Percentiles rank a stretch among this genome's conserved stretches.
Evolutionary conservation across 106 monocot species (phyloP).

Genomic region (Dactylorhiza incarnata): DNA sequence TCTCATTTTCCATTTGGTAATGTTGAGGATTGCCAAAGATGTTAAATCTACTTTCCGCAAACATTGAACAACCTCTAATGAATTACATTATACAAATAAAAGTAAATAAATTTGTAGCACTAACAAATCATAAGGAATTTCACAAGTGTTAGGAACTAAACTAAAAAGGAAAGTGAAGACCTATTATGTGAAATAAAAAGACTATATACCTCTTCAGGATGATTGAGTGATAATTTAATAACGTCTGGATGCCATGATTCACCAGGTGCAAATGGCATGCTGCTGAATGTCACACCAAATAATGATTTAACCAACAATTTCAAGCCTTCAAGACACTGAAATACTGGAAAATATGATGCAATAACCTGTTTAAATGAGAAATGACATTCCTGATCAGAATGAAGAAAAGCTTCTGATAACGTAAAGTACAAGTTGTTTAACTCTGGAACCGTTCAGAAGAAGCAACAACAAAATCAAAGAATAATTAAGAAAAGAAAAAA

Average conservation of each 20-base stretch:
- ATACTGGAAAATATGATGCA: constrained; percentile 66
- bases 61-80: too few relatives aligned
- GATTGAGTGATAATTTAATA: constrained; percentile 69
- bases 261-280: constrained; percentile 44
- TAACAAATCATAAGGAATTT: neutral
- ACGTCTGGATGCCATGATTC: constrained; percentile 97
- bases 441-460: neutral
- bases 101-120: neutral
- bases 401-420: neutral
- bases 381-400: neutral
- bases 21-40: too few relatives aligned
- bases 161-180: neutral
- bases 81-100: neutral
- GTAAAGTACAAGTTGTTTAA: neutral
- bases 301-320: constrained; percentile 73
- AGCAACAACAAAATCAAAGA: neutral
- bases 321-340: constrained; percentile 74
- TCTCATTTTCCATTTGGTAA: too few relatives aligned
- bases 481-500: neutral
- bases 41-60: too few relatives aligned
- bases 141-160: neutral
- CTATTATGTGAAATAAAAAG: neutral
- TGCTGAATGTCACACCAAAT: constrained; percentile 70
- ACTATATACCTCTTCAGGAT: constrained; percentile 74
- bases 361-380: constrained; percentile 35